A percentile compares a stretch with the other conserved stretches of the same genome.
Conservation (phyloP, 306 rosid species). For the Glycine soja region DNA sequence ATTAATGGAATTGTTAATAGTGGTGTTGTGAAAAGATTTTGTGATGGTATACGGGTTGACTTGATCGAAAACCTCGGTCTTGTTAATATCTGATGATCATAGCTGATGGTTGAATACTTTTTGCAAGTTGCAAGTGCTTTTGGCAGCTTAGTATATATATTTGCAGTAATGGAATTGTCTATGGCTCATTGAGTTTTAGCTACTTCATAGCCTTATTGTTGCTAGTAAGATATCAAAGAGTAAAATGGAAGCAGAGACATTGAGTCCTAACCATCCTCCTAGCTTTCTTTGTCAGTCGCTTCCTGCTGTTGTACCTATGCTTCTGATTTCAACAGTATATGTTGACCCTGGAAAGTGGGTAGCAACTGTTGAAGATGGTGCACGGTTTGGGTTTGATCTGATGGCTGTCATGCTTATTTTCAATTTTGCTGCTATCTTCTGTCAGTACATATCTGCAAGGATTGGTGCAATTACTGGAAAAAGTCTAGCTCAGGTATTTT, state of each 20-base stretch:
- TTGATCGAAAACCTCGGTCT: slow-evolving; percentile 47
- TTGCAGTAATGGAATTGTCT: slow-evolving; percentile 37
- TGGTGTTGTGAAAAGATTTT: slow-evolving; percentile 26
- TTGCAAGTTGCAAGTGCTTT: slow-evolving; percentile 39
- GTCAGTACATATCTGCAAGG: slow-evolving; percentile 89
- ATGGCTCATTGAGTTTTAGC: slow-evolving; percentile 42
- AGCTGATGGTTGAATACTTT: too few relatives aligned
- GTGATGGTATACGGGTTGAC: slow-evolving; percentile 50
- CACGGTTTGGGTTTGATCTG: slow-evolving; percentile 83
- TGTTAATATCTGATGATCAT: slow-evolving; percentile 39
- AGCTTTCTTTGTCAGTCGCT: slow-evolving; percentile 58
- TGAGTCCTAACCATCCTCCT: slow-evolving; percentile 45
- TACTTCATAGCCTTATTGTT: slow-evolving; percentile 45
- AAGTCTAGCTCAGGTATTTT: slow-evolving; percentile 89
- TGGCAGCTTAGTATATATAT: slow-evolving; percentile 23
- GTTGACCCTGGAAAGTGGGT: slow-evolving; percentile 99
- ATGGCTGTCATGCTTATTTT: slow-evolving; percentile 67
- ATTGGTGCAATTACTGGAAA: slow-evolving; percentile 79
- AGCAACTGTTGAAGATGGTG: slow-evolving; percentile 86
- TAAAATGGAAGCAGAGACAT: slow-evolving; percentile 64
- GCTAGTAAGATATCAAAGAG: slow-evolving; percentile 38
- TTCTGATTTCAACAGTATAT: slow-evolving; percentile 84
- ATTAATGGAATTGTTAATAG: slow-evolving; percentile 11
- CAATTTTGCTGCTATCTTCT: slow-evolving; percentile 86
- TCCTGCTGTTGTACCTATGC: slow-evolving; percentile 70